Conservation (phyloP, 2,329 filamentous ascomycete species). For the Dendryphion nanum region DNA sequence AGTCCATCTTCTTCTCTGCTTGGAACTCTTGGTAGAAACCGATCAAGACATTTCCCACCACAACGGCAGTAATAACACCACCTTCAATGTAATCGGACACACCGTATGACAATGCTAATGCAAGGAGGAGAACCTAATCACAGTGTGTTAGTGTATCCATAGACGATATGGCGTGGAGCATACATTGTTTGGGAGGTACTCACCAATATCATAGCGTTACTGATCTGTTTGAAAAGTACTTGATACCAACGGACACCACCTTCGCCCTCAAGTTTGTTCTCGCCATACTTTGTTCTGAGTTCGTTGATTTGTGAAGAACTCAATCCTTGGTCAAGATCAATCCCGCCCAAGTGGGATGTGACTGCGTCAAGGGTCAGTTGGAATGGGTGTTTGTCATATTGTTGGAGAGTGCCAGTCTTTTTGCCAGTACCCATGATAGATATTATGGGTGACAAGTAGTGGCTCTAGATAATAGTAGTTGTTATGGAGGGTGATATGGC, state of each 20-base stretch:
- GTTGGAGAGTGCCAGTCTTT: slow-evolving; percentile 4
- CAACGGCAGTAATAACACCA: slow-evolving; percentile 41
- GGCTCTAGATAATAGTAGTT: no score
- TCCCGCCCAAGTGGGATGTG: slow-evolving; percentile 5
- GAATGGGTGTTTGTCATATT: slow-evolving; percentile 18
- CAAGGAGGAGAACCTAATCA: slow-evolving; percentile 37
- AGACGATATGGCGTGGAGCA: background rate
- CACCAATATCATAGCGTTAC: slow-evolving; percentile 40
- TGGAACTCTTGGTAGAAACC: slow-evolving; percentile 43
- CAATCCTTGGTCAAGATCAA: slow-evolving; percentile 14
- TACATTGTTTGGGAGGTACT: background rate
- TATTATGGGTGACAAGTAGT: no score
- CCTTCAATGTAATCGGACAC: slow-evolving; percentile 43
- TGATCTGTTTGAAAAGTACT: slow-evolving; percentile 34
- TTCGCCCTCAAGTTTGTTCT: slow-evolving; percentile 18
- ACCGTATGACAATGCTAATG: slow-evolving; percentile 42
- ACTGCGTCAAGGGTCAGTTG: slow-evolving; percentile 12
- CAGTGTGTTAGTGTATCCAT: background rate
- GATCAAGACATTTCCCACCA: slow-evolving; percentile 40
- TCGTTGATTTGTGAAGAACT: slow-evolving; percentile 8
- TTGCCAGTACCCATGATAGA: slow-evolving; percentile 12
- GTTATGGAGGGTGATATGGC: slow-evolving; percentile 9
- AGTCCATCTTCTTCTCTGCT: slow-evolving; percentile 46
- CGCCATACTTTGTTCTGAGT: slow-evolving; percentile 13
- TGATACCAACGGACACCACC: slow-evolving; percentile 17